Conservation (phyloP, 2,329 filamentous ascomycete genomes). For the Leptographium flavum region DNA sequence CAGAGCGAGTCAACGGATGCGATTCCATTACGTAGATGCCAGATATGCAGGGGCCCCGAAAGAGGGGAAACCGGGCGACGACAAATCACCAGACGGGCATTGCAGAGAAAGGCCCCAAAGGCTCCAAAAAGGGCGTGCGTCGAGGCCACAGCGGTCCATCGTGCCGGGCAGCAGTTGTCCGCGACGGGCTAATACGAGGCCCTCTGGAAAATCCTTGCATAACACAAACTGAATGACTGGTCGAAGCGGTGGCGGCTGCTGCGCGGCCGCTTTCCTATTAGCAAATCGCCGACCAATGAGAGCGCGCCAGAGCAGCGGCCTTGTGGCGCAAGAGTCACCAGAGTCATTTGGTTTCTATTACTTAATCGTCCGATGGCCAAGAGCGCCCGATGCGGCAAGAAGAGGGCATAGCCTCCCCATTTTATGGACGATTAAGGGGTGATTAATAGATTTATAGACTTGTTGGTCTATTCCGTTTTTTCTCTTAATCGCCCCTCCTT, state of each 20-base stretch:
- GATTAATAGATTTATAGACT: background rate
- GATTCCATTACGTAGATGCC: too few relatives aligned
- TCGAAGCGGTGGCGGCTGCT: background rate
- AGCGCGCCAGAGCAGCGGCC: background rate
- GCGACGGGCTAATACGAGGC: too few relatives aligned
- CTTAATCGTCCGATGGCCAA: constrained; percentile 3
- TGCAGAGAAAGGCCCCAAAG: too few relatives aligned
- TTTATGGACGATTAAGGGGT: too few relatives aligned
- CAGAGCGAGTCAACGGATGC: too few relatives aligned
- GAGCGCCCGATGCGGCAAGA: background rate
- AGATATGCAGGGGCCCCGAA: background rate
- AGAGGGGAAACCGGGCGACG: background rate
- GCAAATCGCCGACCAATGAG: constrained; percentile 10
- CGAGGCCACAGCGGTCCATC: too few relatives aligned
- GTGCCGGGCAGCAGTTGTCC: constrained; percentile 5
- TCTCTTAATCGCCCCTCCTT: background rate
- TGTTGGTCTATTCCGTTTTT: too few relatives aligned
- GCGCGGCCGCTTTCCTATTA: constrained; percentile 6
- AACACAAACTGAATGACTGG: constrained; percentile 11
- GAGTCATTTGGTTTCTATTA: constrained; percentile 5
- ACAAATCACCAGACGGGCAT: background rate
- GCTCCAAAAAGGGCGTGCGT: too few relatives aligned
- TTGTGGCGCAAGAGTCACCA: constrained; percentile 5
- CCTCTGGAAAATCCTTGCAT: constrained; percentile 10
- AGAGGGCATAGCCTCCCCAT: background rate